Evolutionary conservation across 225 moss, liverwort and hornwort species (phyloP).

Genomic region (Ulota crispa): DNA sequence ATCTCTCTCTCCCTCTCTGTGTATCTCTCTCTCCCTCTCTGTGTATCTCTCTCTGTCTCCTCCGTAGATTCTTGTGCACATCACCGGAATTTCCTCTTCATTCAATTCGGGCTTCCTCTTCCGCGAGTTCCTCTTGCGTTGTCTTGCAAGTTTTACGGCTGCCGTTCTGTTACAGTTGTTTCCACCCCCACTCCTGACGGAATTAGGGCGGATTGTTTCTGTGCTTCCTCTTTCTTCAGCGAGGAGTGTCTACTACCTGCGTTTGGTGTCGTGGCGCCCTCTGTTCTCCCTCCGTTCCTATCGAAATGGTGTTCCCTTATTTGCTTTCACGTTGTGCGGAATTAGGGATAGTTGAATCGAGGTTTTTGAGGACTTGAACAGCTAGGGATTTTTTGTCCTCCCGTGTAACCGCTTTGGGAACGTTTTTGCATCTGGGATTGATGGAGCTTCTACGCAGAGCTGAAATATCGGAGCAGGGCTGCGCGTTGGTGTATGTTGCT

Average conservation of each 20-base stretch:
- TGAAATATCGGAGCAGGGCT: slow-evolving; percentile 21
- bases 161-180: neutral
- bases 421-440: slow-evolving; percentile 10
- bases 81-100: neutral
- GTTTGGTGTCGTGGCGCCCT: neutral
- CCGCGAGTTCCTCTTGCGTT: neutral
- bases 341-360: slow-evolving; percentile 23
- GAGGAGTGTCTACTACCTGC: neutral
- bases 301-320: slow-evolving; percentile 8
- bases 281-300: neutral
- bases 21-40: neutral
- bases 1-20: neutral
- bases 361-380: slow-evolving; percentile 23
- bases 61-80: neutral
- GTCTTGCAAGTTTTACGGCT: neutral
- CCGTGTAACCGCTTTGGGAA: slow-evolving; percentile 23
- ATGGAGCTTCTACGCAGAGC: slow-evolving; percentile 24
- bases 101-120: slow-evolving; percentile 13
- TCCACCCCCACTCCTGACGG: neutral
- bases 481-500: slow-evolving; percentile 1
- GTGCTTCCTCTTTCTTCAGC: neutral
- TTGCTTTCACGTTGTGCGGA: slow-evolving; percentile 15
- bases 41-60: neutral
- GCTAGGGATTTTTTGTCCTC: neutral
- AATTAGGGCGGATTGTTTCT: slow-evolving; percentile 34